Evolutionary conservation across 805 yeast genomes (phyloP).

Genomic region (Wickerhamiella alocasiicola): DNA sequence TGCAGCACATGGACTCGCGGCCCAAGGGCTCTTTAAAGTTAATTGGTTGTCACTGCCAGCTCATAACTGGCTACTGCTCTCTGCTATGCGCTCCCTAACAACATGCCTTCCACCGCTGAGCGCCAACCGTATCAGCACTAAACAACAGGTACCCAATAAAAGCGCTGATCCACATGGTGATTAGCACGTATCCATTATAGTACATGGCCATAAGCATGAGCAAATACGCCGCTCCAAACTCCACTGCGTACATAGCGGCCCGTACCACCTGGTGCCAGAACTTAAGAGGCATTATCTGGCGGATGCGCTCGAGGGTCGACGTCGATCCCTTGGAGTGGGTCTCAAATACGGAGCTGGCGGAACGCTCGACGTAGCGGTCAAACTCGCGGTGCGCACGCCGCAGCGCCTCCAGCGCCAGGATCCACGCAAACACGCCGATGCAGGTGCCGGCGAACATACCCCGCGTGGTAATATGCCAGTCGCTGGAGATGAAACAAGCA

Average conservation of each 20-base stretch:
- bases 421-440: slow-evolving; percentile 51
- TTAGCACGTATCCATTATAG: slow-evolving; percentile 56
- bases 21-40: too few relatives aligned
- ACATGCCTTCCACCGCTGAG: too few relatives aligned
- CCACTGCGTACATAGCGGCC: slow-evolving; percentile 39
- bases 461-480: slow-evolving; percentile 49
- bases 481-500: slow-evolving; percentile 46
- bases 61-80: too few relatives aligned
- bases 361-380: slow-evolving; percentile 23
- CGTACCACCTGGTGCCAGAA: slow-evolving; percentile 41
- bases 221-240: slow-evolving; percentile 52
- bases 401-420: slow-evolving; percentile 44
- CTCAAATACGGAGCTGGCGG: background rate
- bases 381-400: slow-evolving; percentile 42
- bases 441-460: slow-evolving; percentile 66
- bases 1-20: too few relatives aligned
- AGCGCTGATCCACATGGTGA: slow-evolving; percentile 52
- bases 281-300: slow-evolving; percentile 15
- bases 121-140: slow-evolving; percentile 35
- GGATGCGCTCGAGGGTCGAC: background rate
- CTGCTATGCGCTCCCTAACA: too few relatives aligned
- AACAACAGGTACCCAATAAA: slow-evolving; percentile 45
- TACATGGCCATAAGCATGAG: slow-evolving; percentile 66
- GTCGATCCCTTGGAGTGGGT: slow-evolving; percentile 4
- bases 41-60: too few relatives aligned